Conservation (phyloP, 352 stramenopile genomes). For the Phytophthora fragariaefolia region DNA sequence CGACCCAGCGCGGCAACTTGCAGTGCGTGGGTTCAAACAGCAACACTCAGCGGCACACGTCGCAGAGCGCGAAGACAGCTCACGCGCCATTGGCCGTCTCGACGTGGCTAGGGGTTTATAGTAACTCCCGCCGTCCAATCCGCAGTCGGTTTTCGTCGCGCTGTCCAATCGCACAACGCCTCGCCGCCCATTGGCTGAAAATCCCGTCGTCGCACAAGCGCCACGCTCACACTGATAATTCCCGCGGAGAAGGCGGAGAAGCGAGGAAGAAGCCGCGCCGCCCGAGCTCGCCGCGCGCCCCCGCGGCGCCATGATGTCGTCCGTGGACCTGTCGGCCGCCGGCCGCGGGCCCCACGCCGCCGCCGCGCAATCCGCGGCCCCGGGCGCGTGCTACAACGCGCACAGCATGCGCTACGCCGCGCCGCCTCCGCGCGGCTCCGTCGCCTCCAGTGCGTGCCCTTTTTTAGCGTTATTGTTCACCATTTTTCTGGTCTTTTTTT, state of each 20-base stretch:
- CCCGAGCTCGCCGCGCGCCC: background rate
- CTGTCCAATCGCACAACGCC: background rate
- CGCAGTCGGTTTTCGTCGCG: background rate
- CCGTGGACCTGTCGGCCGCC: slow-evolving; percentile 9
- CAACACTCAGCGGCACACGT: background rate
- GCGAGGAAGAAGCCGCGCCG: background rate
- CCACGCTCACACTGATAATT: slow-evolving; percentile 28
- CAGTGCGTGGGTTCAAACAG: too few relatives aligned
- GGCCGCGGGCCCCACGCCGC: slow-evolving; percentile 3
- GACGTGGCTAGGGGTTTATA: background rate
- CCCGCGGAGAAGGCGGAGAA: slow-evolving; percentile 12
- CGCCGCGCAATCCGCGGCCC: slow-evolving; percentile 10
- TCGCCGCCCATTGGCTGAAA: background rate
- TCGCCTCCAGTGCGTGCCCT: slow-evolving; percentile 1
- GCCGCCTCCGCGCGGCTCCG: slow-evolving; percentile 18
- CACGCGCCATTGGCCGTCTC: background rate
- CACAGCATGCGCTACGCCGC: slow-evolving; percentile 24
- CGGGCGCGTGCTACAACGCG: slow-evolving; percentile 9
- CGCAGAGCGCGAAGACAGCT: background rate
- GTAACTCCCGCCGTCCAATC: background rate
- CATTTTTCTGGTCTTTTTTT: too few relatives aligned
- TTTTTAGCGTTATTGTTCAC: background rate
- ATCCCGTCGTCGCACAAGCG: background rate
- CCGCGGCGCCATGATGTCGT: slow-evolving; percentile 33
- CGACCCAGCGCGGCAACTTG: too few relatives aligned